Base-by-base conservation (phyloP, 176 grass and related monocot species). In the Tillandsia leiboldiana region DNA sequence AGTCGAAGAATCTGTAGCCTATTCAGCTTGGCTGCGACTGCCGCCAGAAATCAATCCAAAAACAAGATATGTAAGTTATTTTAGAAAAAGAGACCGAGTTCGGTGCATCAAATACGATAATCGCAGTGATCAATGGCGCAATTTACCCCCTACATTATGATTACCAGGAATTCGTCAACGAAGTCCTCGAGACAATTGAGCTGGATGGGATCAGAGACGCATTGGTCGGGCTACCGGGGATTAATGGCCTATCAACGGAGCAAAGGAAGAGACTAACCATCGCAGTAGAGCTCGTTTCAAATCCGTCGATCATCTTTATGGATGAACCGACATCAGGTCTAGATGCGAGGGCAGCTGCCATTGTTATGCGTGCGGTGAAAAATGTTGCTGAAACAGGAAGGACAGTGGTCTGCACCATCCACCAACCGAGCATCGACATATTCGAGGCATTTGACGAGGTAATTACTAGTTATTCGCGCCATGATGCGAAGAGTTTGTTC, bases 361-460 rank as follows among this genome's bases (percentile, higher is more conserved):
- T 91, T 48, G 88, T 84, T 58, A 91, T 91, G 88, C 81, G 84
- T 79, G 81, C 78, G 49, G 84, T 87, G 11, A 87, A 87, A 83
- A 91, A 84, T 13, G 81, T 87, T 58, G 67, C 78, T n/a, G 78
- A 87, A n/a, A 91, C 88, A 50, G 88, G 88, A 70, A 75, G 88
- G 67, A 91, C 88, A 47, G 81, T 91, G 62, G 84, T 91, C 3
- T 91, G 88, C 72, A 91, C 84, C n/a, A 91, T 91, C 73, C 88
- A 87, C 68, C 88, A 91, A 73, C 88, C 88, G 26, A 87, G 84
- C 65, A 87, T 87, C 2, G 78, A 91, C 27, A 92, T 92, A 74
- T 88, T 92, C 78, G 89, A 92, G 51, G 77, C 89, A 49, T 92
- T 92, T 72, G 85, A 92, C 53, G 82, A 92, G 85, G 89, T 92